Evolutionary conservation across 1,139 yeast genomes (phyloP).

Genomic region (Candida gigantensis): DNA sequence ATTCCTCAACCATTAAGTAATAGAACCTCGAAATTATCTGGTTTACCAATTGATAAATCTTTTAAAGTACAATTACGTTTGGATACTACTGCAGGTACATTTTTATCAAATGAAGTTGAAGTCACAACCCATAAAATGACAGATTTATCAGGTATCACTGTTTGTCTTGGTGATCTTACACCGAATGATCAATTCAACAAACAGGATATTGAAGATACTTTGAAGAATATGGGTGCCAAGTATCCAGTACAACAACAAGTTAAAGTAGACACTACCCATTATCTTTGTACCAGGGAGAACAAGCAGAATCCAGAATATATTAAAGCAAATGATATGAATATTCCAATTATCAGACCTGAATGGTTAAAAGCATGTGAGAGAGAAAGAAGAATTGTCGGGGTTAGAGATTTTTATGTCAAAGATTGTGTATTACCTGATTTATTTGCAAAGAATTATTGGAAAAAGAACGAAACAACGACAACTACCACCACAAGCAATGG

Average conservation of each 20-base stretch:
- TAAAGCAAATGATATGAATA: constrained; percentile 82
- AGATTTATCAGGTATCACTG: constrained; percentile 88
- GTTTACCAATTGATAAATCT: constrained; percentile 82
- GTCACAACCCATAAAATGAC: constrained; percentile 95
- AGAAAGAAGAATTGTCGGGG: constrained; percentile 90
- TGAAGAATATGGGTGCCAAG: constrained; percentile 74
- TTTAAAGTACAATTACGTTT: constrained; percentile 79
- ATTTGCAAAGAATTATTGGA: constrained; percentile 47
- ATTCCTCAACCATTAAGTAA: constrained; percentile 83
- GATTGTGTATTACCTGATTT: constrained; percentile 52
- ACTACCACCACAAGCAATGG: background rate
- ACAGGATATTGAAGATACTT: constrained; percentile 64
- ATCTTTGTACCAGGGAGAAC: constrained; percentile 70
- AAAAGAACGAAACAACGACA: constrained; percentile 11
- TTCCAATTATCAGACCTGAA: constrained; percentile 94
- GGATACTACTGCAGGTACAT: constrained; percentile 88
- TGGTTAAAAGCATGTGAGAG: constrained; percentile 94
- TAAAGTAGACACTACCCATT: constrained; percentile 91
- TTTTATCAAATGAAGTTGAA: constrained; percentile 63
- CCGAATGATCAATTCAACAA: constrained; percentile 57
- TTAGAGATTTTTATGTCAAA: constrained; percentile 73
- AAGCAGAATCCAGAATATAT: constrained; percentile 61
- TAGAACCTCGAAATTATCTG: constrained; percentile 84
- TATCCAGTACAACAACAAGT: constrained; percentile 68
- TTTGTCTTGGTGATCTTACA: constrained; percentile 82